phyloP scores from a whole-genome alignment of 495 filamentous ascomycete genomes.

The Stereocaulon alpinum region DNA sequence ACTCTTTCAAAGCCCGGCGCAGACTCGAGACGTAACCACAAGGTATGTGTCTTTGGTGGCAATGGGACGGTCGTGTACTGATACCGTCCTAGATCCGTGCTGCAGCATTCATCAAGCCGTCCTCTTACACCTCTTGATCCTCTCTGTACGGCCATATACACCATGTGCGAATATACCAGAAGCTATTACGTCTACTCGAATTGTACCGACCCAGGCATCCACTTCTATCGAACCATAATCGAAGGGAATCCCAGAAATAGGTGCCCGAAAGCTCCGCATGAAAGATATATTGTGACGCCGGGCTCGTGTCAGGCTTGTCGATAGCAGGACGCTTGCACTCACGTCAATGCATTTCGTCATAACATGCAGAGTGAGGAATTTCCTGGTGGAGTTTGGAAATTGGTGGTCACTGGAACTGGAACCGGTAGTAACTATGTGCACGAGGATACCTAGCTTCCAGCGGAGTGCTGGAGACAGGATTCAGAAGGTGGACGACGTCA shows the following conservation, averaged over 20 bases:
- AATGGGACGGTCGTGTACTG: not conserved
- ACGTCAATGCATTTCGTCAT: not conserved
- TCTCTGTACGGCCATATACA: conserved; percentile 16
- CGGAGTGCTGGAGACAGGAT: not conserved
- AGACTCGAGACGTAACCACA: not conserved
- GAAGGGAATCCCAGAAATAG: conserved; percentile 52
- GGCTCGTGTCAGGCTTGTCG: conserved; percentile 55
- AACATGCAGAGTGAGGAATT: not conserved
- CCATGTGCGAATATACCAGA: conserved; percentile 69
- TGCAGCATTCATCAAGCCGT: not conserved
- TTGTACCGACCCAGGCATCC: conserved; percentile 53
- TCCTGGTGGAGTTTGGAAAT: not conserved
- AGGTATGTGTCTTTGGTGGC: not conserved
- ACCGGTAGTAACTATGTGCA: not conserved
- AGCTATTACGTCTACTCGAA: conserved; percentile 69
- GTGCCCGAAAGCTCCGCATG: conserved; percentile 60
- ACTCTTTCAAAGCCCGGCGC: not conserved
- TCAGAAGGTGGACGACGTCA: not conserved
- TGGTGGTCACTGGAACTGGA: not conserved
- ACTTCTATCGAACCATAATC: conserved; percentile 56
- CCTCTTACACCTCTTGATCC: not conserved
- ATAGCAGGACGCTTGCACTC: conserved; percentile 9
- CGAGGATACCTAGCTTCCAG: not conserved
- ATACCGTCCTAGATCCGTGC: not conserved
- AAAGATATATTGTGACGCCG: conserved; percentile 59